phyloP scores from a whole-genome alignment of 257 asterid species.

The Avicennia marina region DNA sequence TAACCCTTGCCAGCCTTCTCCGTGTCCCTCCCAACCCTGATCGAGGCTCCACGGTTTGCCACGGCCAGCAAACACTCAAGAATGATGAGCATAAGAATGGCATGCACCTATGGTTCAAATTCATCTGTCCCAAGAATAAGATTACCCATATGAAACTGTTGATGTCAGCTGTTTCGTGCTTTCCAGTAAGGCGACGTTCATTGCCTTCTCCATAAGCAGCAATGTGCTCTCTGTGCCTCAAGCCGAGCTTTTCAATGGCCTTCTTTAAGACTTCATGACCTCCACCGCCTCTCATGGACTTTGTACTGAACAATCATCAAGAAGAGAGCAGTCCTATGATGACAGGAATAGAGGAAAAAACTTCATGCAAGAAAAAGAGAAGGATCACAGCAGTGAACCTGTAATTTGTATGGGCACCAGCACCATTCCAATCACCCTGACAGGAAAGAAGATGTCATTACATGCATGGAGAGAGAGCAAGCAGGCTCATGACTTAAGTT shows the following conservation, averaged over 20 bases:
- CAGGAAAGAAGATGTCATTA: too few species aligned
- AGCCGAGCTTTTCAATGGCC: slow-evolving; percentile 50
- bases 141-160: slow-evolving; percentile 55
- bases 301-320: slow-evolving; percentile 34
- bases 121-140: too few species aligned
- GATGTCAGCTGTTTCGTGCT: slow-evolving; percentile 47
- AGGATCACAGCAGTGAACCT: slow-evolving; percentile 24
- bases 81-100: too few species aligned
- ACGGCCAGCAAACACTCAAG: too few species aligned
- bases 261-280: slow-evolving; percentile 49
- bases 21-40: slow-evolving; percentile 76
- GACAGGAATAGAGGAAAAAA: too few species aligned
- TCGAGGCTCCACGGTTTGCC: slow-evolving; percentile 81
- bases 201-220: slow-evolving; percentile 58
- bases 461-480: too few species aligned
- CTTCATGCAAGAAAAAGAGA: background rate
- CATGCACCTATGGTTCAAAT: too few species aligned
- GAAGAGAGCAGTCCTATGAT: too few species aligned
- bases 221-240: slow-evolving; percentile 50
- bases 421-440: slow-evolving; percentile 69
- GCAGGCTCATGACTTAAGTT: background rate
- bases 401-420: slow-evolving; percentile 64
- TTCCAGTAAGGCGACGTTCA: slow-evolving; percentile 58
- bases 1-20: slow-evolving; percentile 75
- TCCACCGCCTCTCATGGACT: slow-evolving; percentile 49